Evolutionary conservation across 2,329 filamentous ascomycete genomes (phyloP), one percentile per base, ranked within the genome.

Genomic region (Ceratocystis destructans): DNA sequence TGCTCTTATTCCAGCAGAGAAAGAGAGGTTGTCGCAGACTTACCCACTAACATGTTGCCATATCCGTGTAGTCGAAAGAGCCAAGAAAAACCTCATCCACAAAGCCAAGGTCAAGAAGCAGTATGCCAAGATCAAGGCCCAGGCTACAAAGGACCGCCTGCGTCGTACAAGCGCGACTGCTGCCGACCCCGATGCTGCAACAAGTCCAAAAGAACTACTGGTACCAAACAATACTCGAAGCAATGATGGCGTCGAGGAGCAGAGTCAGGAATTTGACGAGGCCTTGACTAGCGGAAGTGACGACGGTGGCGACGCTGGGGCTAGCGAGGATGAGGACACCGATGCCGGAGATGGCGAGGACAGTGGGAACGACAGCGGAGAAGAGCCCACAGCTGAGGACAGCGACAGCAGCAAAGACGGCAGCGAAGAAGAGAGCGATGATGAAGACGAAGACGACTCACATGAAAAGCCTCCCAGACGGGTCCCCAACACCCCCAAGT

Each of bases 101-200:
- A 95, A 94, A 75, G 91, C 92, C 68, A 96, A 96, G 76, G 81
- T 96, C 69, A 94, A 93, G 77, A 96, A 96, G 76, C 84, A 88
- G 53, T 96, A 96, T 74, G 88, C 88, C 69, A 96, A 96, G 76
- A 79, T 96, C 70, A 93, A 92, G 76, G 85, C 74, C 4, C 72
- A 62, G 31, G 61, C 61, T 12, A 41, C 57, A 37, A 62, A 48
- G 22, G 66, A 63, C 6, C 44, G n/a, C 45, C 63, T 64, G 33
- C 64, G 33, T 15, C 65, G 64, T 62, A 62, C 37, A 3, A 31
- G 37, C 15, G 20, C 20, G 28, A 48, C 61, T 5, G 45, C 22
- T 33, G 37, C 59, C 15, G 66, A 64, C 33, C 48, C 63, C 44
- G 65, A 61, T 45, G 64, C 44, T 3, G 22, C 20, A 10, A 6